A percentile compares a stretch with the other conserved stretches of the same genome.
Evolutionary conservation across 2,329 filamentous ascomycete species (phyloP).

Genomic region (Epichloe brachyelytri): DNA sequence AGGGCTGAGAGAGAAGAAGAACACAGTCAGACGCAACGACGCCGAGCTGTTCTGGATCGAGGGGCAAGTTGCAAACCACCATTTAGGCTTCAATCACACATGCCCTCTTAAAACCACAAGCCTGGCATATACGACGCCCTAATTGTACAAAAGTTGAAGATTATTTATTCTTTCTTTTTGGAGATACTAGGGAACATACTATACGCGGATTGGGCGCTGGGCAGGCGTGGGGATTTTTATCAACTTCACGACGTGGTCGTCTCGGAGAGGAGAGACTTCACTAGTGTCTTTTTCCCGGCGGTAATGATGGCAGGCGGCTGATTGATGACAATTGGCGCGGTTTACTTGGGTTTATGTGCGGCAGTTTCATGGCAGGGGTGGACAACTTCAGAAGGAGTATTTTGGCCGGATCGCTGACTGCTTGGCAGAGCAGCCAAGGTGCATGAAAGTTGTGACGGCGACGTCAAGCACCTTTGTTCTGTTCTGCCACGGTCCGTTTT

Average conservation of each 20-base stretch:
- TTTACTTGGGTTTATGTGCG: conserved; percentile 7
- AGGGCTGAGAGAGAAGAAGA: background rate
- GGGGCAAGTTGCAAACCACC: background rate
- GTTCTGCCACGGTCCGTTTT: conserved; percentile 2
- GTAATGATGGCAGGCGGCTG: conserved; percentile 19
- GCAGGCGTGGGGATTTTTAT: background rate
- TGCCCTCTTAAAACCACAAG: background rate
- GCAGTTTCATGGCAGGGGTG: conserved; percentile 7
- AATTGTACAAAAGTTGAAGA: conserved; percentile 4
- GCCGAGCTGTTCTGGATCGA: background rate
- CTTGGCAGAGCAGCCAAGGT: conserved; percentile 4
- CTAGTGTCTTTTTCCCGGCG: conserved; percentile 16
- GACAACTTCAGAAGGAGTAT: background rate
- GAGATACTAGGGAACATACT: conserved; percentile 1
- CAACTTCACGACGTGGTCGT: conserved; percentile 3
- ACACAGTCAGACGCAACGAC: background rate
- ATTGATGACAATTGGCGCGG: conserved; percentile 15
- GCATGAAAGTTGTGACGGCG: conserved; percentile 2
- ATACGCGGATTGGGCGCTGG: background rate
- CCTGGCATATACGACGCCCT: background rate
- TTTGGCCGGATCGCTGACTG: conserved; percentile 3
- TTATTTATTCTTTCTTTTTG: background rate
- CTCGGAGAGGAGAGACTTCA: conserved; percentile 6
- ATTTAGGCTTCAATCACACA: background rate
- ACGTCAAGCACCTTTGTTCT: background rate